Percentiles rank a stretch among this genome's conserved stretches.
Evolutionary conservation across 345 rosid genomes (phyloP).

Genomic region (Psidium friedrichsthalianum): DNA sequence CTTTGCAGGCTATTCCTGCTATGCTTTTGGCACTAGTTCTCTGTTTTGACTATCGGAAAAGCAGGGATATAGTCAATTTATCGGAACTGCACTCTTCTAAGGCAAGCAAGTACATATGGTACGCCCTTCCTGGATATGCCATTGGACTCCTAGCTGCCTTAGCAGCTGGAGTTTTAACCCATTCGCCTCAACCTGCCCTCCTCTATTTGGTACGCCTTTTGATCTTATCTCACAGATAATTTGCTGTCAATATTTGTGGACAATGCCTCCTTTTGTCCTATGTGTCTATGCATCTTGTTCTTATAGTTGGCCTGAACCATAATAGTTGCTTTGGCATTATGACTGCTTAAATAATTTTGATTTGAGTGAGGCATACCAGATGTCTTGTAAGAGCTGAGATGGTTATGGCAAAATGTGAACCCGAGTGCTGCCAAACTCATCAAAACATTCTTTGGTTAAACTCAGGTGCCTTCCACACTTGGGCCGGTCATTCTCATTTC

Average conservation of each 20-base stretch:
- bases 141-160: constrained; percentile 68
- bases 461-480: constrained; percentile 81
- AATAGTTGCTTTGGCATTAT: not conserved
- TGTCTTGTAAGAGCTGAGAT: not conserved
- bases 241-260: not conserved
- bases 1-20: constrained; percentile 82
- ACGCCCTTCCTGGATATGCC: constrained; percentile 87
- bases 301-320: not conserved
- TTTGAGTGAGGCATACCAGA: not conserved
- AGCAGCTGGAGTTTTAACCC: constrained; percentile 80
- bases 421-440: not conserved
- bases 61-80: constrained; percentile 60
- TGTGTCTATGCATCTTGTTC: not conserved
- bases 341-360: not conserved
- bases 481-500: constrained; percentile 79
- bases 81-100: constrained; percentile 52
- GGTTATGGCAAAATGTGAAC: not conserved
- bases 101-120: constrained; percentile 85
- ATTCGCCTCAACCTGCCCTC: constrained; percentile 85
- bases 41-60: constrained; percentile 81
- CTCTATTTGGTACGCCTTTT: constrained; percentile 67
- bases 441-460: not conserved
- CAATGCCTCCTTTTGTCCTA: not conserved
- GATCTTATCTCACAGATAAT: not conserved
- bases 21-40: constrained; percentile 89